Conservation (phyloP, 1,139 yeast species). For the Keqinozyma sinolaborantium region DNA sequence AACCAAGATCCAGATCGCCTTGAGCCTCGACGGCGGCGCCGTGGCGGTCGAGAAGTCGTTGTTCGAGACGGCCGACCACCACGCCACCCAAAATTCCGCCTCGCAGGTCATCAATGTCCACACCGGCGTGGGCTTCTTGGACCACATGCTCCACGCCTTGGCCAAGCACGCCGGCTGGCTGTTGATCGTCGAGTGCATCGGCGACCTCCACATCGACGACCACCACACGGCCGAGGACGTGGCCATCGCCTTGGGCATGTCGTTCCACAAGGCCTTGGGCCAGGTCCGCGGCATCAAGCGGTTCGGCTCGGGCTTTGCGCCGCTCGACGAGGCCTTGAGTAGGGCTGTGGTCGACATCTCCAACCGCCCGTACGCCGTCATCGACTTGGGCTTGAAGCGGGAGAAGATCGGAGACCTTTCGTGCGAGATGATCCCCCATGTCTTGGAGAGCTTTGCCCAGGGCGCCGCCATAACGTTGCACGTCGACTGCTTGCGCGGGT, state of each 20-base stretch:
- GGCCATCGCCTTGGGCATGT: slow-evolving; percentile 85
- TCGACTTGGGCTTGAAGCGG: slow-evolving; percentile 84
- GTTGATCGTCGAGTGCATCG: slow-evolving; percentile 79
- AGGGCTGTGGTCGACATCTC: slow-evolving; percentile 93
- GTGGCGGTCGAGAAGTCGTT: slow-evolving; percentile 58
- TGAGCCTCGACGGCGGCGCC: slow-evolving; percentile 81
- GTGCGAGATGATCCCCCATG: slow-evolving; percentile 97
- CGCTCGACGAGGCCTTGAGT: slow-evolving; percentile 91
- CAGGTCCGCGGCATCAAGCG: slow-evolving; percentile 87
- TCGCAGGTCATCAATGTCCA: slow-evolving; percentile 76
- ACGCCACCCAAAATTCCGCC: slow-evolving; percentile 60
- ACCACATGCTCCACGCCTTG: slow-evolving; percentile 95
- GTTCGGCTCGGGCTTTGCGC: slow-evolving; percentile 94
- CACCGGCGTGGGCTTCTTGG: slow-evolving; percentile 92
- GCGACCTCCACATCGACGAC: slow-evolving; percentile 94
- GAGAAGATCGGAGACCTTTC: slow-evolving; percentile 91
- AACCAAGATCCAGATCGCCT: slow-evolving; percentile 84
- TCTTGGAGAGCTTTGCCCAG: slow-evolving; percentile 88
- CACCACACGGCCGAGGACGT: slow-evolving; percentile 97
- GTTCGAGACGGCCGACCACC: slow-evolving; percentile 36
- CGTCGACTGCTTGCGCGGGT: slow-evolving; percentile 90
- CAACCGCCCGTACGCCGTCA: slow-evolving; percentile 87
- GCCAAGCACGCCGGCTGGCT: slow-evolving; percentile 99
- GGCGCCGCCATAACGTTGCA: slow-evolving; percentile 88
- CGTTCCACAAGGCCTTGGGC: slow-evolving; percentile 88